Evolutionary conservation across 2,329 filamentous ascomycete genomes (phyloP).

Genomic region (Penicillium psychrosexuale): DNA sequence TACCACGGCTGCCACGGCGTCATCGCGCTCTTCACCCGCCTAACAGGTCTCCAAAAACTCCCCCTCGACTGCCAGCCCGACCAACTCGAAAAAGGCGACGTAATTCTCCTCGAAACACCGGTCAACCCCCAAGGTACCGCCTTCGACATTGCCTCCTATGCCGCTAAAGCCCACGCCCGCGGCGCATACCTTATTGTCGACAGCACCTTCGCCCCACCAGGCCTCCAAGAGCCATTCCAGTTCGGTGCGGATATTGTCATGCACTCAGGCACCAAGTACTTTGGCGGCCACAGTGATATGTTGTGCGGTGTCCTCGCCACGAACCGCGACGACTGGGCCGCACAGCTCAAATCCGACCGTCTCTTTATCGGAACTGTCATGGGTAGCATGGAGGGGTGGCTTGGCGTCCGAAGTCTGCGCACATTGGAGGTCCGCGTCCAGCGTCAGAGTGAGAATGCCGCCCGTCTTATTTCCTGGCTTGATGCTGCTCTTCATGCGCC

Average conservation of each 20-base stretch:
- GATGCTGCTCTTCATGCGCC: constrained; percentile 47
- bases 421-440: constrained; percentile 80
- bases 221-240: constrained; percentile 78
- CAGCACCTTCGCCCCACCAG: constrained; percentile 88
- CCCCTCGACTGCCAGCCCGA: constrained; percentile 65
- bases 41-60: constrained; percentile 71
- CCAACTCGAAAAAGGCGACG: constrained; percentile 70
- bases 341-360: constrained; percentile 63
- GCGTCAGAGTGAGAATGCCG: constrained; percentile 70
- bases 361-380: constrained; percentile 78
- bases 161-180: constrained; percentile 64
- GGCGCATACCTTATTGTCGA: constrained; percentile 82
- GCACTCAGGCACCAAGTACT: constrained; percentile 94
- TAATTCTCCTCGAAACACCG: constrained; percentile 90
- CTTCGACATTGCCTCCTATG: constrained; percentile 68
- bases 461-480: constrained; percentile 70
- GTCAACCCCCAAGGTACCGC: constrained; percentile 87
- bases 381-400: constrained; percentile 87
- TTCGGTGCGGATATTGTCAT: constrained; percentile 82
- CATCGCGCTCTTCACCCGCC: constrained; percentile 67
- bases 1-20: constrained; percentile 96
- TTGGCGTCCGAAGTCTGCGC: constrained; percentile 79
- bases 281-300: constrained; percentile 92
- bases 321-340: constrained; percentile 57
- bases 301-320: constrained; percentile 80